Conservation (phyloP, 805 yeast genomes). For the Ogataea minuta region DNA sequence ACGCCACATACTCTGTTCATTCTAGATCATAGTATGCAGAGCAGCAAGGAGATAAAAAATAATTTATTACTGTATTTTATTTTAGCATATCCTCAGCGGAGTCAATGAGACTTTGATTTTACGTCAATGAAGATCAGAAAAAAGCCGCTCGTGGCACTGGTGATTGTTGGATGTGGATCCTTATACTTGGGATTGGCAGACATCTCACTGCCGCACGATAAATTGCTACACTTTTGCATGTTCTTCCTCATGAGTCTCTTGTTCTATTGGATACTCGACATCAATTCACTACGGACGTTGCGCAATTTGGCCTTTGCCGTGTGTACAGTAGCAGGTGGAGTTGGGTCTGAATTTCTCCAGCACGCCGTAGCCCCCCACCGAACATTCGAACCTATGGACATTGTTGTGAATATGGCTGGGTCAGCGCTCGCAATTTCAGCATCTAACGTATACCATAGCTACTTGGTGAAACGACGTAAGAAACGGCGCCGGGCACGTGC, state of each 20-base stretch:
- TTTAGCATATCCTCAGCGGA: too few species aligned
- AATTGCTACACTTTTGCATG: conserved; percentile 44
- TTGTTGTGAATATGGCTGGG: conserved; percentile 29
- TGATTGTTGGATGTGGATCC: conserved; percentile 14
- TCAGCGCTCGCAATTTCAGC: conserved; percentile 25
- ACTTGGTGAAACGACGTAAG: conserved; percentile 9
- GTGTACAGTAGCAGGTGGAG: conserved; percentile 44
- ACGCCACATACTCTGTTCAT: conserved; percentile 21
- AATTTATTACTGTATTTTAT: too few species aligned
- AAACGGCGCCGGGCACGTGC: conserved; percentile 11
- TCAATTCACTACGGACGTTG: conserved; percentile 32
- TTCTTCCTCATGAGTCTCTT: conserved; percentile 45
- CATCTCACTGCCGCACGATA: conserved; percentile 46
- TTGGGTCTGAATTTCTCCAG: conserved; percentile 50
- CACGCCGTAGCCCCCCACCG: conserved; percentile 42
- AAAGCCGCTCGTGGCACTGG: conserved; percentile 1
- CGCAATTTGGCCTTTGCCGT: conserved; percentile 35
- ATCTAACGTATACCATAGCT: conserved; percentile 20
- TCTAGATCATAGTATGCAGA: conserved; percentile 1
- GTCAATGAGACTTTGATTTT: too few species aligned
- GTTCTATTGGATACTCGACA: conserved; percentile 46
- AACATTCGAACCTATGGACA: conserved; percentile 40
- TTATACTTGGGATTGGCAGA: conserved; percentile 51
- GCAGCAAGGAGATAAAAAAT: background rate
- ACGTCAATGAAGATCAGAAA: conserved; percentile 6